These are phyloP conservation scores for Plasmodium yoelii DNA, from an alignment of 169 alveolate species.

Conservation along the genomic window DNA sequence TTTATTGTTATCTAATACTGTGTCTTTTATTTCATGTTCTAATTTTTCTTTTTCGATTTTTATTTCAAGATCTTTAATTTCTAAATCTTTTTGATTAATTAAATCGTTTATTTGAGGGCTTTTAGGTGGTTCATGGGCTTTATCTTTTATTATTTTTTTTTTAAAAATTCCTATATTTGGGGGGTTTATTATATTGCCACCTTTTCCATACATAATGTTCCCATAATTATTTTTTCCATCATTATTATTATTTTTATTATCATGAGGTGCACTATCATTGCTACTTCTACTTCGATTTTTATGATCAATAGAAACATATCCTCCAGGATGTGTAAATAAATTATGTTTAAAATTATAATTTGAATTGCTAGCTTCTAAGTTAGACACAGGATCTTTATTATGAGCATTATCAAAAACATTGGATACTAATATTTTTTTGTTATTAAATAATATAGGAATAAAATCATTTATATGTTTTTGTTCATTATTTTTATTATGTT, in stretches of 20 bases:
- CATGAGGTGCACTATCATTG: no score
- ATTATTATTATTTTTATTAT: no score
- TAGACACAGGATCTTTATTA: no score
- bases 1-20: slow-evolving; percentile 28
- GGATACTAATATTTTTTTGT: neutral
- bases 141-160: slow-evolving; percentile 50
- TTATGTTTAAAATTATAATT: no score
- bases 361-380: no score
- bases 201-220: neutral
- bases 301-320: no score
- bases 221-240: no score
- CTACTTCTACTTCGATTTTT: no score
- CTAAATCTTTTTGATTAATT: slow-evolving; percentile 43
- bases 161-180: slow-evolving; percentile 27
- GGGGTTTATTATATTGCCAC: neutral
- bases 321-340: no score
- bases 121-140: slow-evolving; percentile 2
- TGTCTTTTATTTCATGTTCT: slow-evolving; percentile 19
- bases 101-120: slow-evolving; percentile 43
- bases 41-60: slow-evolving; percentile 30
- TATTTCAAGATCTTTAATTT: slow-evolving; percentile 55
- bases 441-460: slow-evolving; percentile 1
- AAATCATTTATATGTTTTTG: neutral
- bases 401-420: slow-evolving; percentile 5
- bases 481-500: neutral